Percentiles rank a stretch among this genome's conserved stretches.
Evolutionary conservation across 108 stramenopile genomes (phyloP).

Genomic region (Stephanodiscus triporus): DNA sequence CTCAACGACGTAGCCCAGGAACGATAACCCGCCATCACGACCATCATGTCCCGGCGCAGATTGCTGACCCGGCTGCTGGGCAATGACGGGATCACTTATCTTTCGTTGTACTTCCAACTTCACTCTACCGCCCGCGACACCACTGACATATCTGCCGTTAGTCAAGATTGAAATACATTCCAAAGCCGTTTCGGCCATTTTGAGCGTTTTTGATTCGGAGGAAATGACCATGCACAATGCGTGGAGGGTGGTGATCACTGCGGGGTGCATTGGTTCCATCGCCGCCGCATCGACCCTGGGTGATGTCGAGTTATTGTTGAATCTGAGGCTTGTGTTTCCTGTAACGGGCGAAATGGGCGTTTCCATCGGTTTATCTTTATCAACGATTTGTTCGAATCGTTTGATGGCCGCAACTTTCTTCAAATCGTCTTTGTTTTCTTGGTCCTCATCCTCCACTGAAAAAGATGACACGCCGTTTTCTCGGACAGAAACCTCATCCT

Average conservation of each 20-base stretch:
- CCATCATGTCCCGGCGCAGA: constrained; percentile 30
- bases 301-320: constrained; percentile 2
- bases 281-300: constrained; percentile 38
- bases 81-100: constrained; percentile 21
- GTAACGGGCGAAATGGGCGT: background rate
- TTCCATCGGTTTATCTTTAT: constrained; percentile 17
- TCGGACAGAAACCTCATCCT: background rate
- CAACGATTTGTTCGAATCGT: constrained; percentile 29
- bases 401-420: constrained; percentile 20
- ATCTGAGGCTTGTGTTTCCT: background rate
- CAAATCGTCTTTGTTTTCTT: constrained; percentile 14
- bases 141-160: constrained; percentile 64
- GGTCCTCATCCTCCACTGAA: background rate
- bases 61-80: background rate
- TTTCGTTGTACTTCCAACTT: constrained; percentile 47
- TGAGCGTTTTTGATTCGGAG: constrained; percentile 51
- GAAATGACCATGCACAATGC: constrained; percentile 34
- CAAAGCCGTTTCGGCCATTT: constrained; percentile 70
- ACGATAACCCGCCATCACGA: constrained; percentile 32
- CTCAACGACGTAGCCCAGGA: constrained; percentile 47
- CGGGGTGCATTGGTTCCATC: constrained; percentile 67
- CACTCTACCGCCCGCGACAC: constrained; percentile 72
- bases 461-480: background rate
- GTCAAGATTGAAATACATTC: constrained; percentile 63
- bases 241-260: constrained; percentile 55